Percentiles rank a stretch among this genome's conserved stretches.
phyloP scores from a whole-genome alignment of 2,329 filamentous ascomycete genomes.

The Ophiostoma pallidulum region DNA sequence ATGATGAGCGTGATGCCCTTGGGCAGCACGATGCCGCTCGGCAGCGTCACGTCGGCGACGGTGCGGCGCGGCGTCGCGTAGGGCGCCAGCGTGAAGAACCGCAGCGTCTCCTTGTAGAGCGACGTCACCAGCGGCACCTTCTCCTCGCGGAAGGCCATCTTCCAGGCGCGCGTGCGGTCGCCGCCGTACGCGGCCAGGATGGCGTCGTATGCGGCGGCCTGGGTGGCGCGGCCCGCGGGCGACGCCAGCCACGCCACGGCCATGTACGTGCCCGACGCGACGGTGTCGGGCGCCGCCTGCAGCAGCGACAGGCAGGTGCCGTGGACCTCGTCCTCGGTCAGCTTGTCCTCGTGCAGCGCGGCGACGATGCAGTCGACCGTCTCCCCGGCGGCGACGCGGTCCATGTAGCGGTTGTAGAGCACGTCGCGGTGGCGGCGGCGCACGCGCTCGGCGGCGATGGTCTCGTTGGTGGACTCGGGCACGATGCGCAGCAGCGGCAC shows the following conservation, averaged over 20 bases:
- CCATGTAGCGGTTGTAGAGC: neutral
- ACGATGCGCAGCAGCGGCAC: constrained; percentile 2
- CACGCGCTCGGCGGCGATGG: constrained; percentile 1
- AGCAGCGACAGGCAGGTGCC: constrained; percentile 5
- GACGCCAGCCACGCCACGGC: constrained; percentile 5
- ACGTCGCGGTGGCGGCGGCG: constrained; percentile 4
- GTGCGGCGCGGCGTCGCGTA: constrained; percentile 5
- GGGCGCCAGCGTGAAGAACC: constrained; percentile 3
- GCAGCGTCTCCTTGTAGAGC: constrained; percentile 4
- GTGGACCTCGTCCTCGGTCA: constrained; percentile 3
- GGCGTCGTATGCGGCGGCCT: neutral
- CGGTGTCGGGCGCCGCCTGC: constrained; percentile 3
- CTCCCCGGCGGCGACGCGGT: constrained; percentile 1
- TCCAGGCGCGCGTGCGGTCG: constrained; percentile 5
- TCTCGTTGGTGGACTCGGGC: constrained; percentile 3
- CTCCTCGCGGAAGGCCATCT: constrained; percentile 6
- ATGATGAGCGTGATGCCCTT: constrained; percentile 5
- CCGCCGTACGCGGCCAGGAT: neutral
- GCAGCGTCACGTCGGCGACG: constrained; percentile 3
- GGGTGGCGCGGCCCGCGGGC: neutral
- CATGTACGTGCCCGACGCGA: constrained; percentile 2
- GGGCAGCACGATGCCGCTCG: neutral
- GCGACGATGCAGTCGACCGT: constrained; percentile 6
- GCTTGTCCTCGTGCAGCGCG: constrained; percentile 5
- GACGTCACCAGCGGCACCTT: constrained; percentile 2